Evolutionary conservation across 495 filamentous ascomycete genomes (phyloP).

Genomic region (Tuber indicum): DNA sequence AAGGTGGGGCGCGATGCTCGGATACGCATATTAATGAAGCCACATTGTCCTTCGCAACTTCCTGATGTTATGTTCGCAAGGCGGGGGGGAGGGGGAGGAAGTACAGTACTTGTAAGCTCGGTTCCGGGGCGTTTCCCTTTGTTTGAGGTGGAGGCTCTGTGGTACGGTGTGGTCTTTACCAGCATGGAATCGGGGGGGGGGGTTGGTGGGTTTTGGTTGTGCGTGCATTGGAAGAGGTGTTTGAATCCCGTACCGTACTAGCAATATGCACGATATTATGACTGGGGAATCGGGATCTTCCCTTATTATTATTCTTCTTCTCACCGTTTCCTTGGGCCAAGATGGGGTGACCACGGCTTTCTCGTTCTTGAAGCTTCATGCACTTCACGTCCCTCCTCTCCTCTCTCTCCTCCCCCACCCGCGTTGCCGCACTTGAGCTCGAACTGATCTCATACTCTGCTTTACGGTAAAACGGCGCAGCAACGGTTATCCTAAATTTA

Average conservation of each 20-base stretch:
- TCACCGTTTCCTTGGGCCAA: background rate
- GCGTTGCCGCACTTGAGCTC: background rate
- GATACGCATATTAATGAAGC: background rate
- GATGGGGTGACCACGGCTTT: background rate
- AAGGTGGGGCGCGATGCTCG: background rate
- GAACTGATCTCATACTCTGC: background rate
- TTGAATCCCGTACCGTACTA: background rate
- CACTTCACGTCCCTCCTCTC: background rate
- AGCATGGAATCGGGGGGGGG: background rate
- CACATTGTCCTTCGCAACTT: conserved; percentile 1
- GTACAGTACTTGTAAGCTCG: background rate
- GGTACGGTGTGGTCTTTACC: background rate
- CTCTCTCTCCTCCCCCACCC: background rate
- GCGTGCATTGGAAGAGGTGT: background rate
- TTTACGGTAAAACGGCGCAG: background rate
- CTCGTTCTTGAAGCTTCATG: background rate
- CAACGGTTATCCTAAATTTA: background rate
- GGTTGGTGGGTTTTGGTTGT: background rate
- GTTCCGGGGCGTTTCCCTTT: background rate
- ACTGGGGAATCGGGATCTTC: background rate
- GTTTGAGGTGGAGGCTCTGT: background rate
- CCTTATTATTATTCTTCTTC: background rate
- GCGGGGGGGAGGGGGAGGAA: background rate
- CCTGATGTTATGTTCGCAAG: background rate
- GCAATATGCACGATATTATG: background rate